phyloP scores from a whole-genome alignment of 192 early-diverging fungal species.

The Endogone sp. region DNA sequence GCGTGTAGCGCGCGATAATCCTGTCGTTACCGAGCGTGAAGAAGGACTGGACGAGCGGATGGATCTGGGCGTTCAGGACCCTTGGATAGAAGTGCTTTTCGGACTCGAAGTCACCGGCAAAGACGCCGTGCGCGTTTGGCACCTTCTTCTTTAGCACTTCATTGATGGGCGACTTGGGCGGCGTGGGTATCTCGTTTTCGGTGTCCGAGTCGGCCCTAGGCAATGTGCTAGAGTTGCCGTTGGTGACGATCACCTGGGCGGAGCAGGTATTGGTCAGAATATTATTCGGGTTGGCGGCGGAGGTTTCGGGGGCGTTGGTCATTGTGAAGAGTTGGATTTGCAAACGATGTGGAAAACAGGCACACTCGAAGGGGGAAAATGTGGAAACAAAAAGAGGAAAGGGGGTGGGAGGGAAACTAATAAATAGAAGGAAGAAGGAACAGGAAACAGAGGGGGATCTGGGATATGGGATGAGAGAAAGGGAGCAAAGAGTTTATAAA shows the following conservation, averaged over 20 bases:
- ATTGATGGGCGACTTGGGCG: neutral
- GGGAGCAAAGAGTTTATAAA: no score
- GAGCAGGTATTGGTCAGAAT: neutral
- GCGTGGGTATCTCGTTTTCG: neutral
- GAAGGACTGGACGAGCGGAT: constrained; percentile 81
- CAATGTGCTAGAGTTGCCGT: neutral
- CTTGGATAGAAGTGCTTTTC: constrained; percentile 87
- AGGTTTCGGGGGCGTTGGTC: neutral
- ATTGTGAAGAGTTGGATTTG: neutral
- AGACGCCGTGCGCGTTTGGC: constrained; percentile 26
- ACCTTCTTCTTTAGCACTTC: neutral
- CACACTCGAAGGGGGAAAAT: no score
- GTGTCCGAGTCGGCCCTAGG: neutral
- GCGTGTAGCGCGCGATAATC: constrained; percentile 83
- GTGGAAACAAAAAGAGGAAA: no score
- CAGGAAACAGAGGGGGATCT: no score
- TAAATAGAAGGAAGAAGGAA: no score
- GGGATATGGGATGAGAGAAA: no score
- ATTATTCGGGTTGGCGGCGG: neutral
- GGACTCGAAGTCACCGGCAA: constrained; percentile 69
- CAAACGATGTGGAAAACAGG: no score
- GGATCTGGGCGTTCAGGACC: constrained; percentile 84
- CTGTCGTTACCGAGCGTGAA: constrained; percentile 84
- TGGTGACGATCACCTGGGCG: neutral
- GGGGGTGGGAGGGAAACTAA: no score